phyloP scores from a whole-genome alignment of 306 rosid genomes.

The Lathyrus sativus region DNA sequence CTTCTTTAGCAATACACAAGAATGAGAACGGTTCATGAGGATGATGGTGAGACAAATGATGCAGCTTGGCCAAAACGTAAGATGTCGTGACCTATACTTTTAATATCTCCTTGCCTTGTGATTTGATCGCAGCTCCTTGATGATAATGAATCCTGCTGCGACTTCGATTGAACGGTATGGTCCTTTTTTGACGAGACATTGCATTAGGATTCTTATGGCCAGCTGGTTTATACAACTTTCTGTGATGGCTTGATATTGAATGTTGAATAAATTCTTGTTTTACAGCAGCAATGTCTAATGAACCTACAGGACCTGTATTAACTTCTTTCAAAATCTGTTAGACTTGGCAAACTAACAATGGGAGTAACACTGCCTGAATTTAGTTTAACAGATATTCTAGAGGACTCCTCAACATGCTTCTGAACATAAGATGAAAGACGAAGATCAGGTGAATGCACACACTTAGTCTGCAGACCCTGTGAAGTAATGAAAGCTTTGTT shows the following conservation, averaged over 20 bases:
- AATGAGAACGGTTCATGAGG: too few relatives aligned
- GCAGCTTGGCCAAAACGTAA: too few relatives aligned
- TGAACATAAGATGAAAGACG: slow-evolving; percentile 36
- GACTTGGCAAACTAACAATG: slow-evolving; percentile 32
- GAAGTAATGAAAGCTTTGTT: slow-evolving; percentile 32
- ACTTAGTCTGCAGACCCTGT: slow-evolving; percentile 30
- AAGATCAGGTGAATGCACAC: slow-evolving; percentile 1
- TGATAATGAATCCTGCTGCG: too few relatives aligned
- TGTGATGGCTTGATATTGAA: slow-evolving; percentile 41
- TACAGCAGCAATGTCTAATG: slow-evolving; percentile 42
- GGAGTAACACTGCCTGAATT: slow-evolving; percentile 42
- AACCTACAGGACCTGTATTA: slow-evolving; percentile 35
- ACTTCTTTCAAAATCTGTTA: slow-evolving; percentile 36
- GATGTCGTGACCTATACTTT: too few relatives aligned
- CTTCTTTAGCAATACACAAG: too few relatives aligned
- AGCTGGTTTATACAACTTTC: too few relatives aligned
- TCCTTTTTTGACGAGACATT: too few relatives aligned
- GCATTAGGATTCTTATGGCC: too few relatives aligned
- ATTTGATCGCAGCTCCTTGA: too few relatives aligned
- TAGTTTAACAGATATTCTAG: slow-evolving; percentile 47
- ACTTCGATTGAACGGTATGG: too few relatives aligned
- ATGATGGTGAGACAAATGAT: too few relatives aligned
- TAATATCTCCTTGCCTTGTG: too few relatives aligned
- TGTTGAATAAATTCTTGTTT: slow-evolving; percentile 49
- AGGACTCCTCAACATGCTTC: slow-evolving; percentile 38